These are phyloP conservation scores for Mucor piriformis DNA, from an alignment of 371 early-diverging fungal species.

Conservation along the genomic window DNA sequence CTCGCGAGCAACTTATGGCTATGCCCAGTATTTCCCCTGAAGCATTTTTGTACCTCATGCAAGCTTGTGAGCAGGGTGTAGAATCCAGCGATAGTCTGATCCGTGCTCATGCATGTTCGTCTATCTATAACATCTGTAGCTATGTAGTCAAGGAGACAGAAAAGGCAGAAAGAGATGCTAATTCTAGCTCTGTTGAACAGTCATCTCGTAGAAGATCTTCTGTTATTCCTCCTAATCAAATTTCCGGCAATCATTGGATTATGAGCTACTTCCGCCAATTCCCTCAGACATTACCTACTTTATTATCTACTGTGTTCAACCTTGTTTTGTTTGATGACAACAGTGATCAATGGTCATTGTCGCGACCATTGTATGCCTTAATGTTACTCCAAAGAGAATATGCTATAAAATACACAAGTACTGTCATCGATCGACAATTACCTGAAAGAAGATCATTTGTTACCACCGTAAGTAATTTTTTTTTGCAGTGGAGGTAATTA, in stretches of 20 bases:
- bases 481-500: background rate
- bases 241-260: slow-evolving; percentile 30
- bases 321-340: slow-evolving; percentile 80
- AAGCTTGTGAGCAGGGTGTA: slow-evolving; percentile 63
- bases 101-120: slow-evolving; percentile 71
- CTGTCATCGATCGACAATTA: slow-evolving; percentile 73
- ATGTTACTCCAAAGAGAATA: slow-evolving; percentile 77
- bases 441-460: slow-evolving; percentile 72
- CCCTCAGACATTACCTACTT: slow-evolving; percentile 60
- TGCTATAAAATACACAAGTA: slow-evolving; percentile 66
- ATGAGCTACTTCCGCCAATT: slow-evolving; percentile 56
- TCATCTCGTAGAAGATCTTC: slow-evolving; percentile 14
- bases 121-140: slow-evolving; percentile 72
- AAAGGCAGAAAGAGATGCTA: slow-evolving; percentile 31
- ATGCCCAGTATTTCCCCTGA: slow-evolving; percentile 55
- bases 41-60: slow-evolving; percentile 63
- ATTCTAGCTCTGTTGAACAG: slow-evolving; percentile 20
- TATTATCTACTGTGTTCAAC: slow-evolving; percentile 70
- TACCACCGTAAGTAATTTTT: slow-evolving; percentile 52
- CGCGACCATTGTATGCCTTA: slow-evolving; percentile 79
- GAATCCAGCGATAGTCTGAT: slow-evolving; percentile 55
- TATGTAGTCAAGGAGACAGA: slow-evolving; percentile 72
- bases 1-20: slow-evolving; percentile 65
- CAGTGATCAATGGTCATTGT: slow-evolving; percentile 81
- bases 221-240: slow-evolving; percentile 1